Percentiles rank a stretch among this genome's conserved stretches.
Evolutionary conservation across 352 stramenopile genomes (phyloP).

Genomic region (Nothophytophthora sp.): DNA sequence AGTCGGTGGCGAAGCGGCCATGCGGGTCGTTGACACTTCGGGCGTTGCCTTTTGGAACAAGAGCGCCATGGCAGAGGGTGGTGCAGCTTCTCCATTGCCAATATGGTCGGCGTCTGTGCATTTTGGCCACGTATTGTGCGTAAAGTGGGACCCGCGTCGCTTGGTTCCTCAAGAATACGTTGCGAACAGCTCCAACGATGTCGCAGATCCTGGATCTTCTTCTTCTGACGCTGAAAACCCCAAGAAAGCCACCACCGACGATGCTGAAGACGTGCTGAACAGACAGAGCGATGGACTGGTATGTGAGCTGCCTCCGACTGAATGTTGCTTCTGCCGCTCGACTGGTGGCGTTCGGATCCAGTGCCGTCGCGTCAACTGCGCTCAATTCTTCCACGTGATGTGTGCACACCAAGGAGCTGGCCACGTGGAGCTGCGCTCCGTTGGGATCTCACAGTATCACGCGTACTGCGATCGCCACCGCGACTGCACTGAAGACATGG

Average conservation of each 20-base stretch:
- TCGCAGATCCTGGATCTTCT: not conserved
- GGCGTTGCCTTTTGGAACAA: conserved; percentile 21
- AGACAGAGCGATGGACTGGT: conserved; percentile 12
- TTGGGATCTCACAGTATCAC: conserved; percentile 47
- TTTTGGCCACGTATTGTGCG: conserved; percentile 51
- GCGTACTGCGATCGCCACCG: conserved; percentile 74
- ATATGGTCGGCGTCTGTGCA: not conserved
- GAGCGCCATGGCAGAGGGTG: conserved; percentile 3
- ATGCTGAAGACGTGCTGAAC: conserved; percentile 6
- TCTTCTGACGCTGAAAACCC: conserved; percentile 2
- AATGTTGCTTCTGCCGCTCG: conserved; percentile 58
- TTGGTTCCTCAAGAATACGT: conserved; percentile 20
- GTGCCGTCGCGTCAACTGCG: conserved; percentile 56
- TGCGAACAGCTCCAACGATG: conserved; percentile 2
- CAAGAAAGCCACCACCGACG: conserved; percentile 8
- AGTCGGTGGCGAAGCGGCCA: conserved; percentile 9
- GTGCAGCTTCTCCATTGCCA: not conserved
- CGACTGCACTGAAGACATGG: conserved; percentile 35
- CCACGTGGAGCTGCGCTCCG: conserved; percentile 34
- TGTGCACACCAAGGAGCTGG: conserved; percentile 50
- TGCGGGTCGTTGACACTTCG: conserved; percentile 33
- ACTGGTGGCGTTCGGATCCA: conserved; percentile 48
- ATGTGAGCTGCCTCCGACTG: conserved; percentile 12
- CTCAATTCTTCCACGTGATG: conserved; percentile 63
- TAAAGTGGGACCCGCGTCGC: conserved; percentile 45